phyloP scores from a whole-genome alignment of 192 early-diverging fungal species.

The Coemansia sp. region DNA sequence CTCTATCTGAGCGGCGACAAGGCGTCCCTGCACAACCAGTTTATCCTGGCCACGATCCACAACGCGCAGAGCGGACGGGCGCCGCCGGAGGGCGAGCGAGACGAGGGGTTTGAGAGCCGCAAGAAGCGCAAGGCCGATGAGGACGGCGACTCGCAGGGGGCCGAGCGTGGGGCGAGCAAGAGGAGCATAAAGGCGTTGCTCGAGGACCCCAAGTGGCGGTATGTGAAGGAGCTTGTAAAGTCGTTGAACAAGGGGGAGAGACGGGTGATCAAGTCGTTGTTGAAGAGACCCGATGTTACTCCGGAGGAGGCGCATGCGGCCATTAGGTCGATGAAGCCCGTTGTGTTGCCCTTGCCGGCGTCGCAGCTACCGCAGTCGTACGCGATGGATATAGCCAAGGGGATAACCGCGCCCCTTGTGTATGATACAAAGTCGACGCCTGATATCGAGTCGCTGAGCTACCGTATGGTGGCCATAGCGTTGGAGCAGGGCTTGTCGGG shows the following conservation, averaged over 20 bases:
- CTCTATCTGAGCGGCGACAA: constrained; percentile 56
- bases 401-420: constrained; percentile 65
- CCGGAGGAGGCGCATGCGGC: constrained; percentile 37
- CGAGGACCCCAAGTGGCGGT: constrained; percentile 52
- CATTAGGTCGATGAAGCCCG: constrained; percentile 46
- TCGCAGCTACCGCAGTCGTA: constrained; percentile 55
- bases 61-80: constrained; percentile 68
- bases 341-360: constrained; percentile 50
- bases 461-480: constrained; percentile 66
- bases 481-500: constrained; percentile 65
- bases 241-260: constrained; percentile 66
- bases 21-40: constrained; percentile 66
- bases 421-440: constrained; percentile 65
- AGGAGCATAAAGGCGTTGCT: constrained; percentile 54
- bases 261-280: constrained; percentile 60
- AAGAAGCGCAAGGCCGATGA: constrained; percentile 38
- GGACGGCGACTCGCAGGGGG: constrained; percentile 6
- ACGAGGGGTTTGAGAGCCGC: constrained; percentile 54
- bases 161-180: constrained; percentile 43
- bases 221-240: constrained; percentile 70
- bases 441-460: constrained; percentile 59
- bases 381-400: constrained; percentile 62
- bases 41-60: constrained; percentile 74
- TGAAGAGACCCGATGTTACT: constrained; percentile 53
- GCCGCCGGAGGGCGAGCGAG: constrained; percentile 60